phyloP scores from a whole-genome alignment of 768 basidiomycete genomes.

The Lepiota venenata region DNA sequence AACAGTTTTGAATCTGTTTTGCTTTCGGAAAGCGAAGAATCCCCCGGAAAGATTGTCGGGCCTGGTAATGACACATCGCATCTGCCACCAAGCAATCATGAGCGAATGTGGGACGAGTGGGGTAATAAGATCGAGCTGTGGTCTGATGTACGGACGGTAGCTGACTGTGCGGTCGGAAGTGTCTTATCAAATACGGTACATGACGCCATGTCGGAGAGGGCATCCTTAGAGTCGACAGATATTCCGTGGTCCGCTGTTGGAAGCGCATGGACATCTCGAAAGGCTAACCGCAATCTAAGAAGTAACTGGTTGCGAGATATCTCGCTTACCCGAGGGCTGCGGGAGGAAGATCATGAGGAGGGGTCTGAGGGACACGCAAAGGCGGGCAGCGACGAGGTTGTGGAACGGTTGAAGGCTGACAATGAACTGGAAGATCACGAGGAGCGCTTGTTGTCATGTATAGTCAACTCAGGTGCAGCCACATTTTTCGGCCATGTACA shows the following conservation, averaged over 20 bases:
- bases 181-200: constrained; percentile 38
- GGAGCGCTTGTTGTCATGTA: constrained; percentile 74
- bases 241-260: constrained; percentile 69
- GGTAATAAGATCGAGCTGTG: constrained; percentile 66
- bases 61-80: not conserved
- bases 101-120: constrained; percentile 62
- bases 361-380: constrained; percentile 33
- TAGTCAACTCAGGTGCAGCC: constrained; percentile 75
- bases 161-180: constrained; percentile 72
- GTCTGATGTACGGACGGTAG: constrained; percentile 66
- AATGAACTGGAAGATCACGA: constrained; percentile 79
- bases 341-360: constrained; percentile 30
- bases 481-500: not conserved
- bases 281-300: constrained; percentile 46
- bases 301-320: constrained; percentile 61
- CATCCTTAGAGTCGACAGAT: constrained; percentile 49
- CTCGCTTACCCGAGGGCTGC: constrained; percentile 12
- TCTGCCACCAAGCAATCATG: constrained; percentile 3
- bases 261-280: constrained; percentile 61
- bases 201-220: constrained; percentile 27
- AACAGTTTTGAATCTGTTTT: constrained; percentile 14
- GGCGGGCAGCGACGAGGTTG: constrained; percentile 58
- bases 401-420: constrained; percentile 75
- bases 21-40: constrained; percentile 7
- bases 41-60: not conserved